phyloP scores from a whole-genome alignment of 2,329 filamentous ascomycete species.

The Plectosphaerella cucumerina region DNA sequence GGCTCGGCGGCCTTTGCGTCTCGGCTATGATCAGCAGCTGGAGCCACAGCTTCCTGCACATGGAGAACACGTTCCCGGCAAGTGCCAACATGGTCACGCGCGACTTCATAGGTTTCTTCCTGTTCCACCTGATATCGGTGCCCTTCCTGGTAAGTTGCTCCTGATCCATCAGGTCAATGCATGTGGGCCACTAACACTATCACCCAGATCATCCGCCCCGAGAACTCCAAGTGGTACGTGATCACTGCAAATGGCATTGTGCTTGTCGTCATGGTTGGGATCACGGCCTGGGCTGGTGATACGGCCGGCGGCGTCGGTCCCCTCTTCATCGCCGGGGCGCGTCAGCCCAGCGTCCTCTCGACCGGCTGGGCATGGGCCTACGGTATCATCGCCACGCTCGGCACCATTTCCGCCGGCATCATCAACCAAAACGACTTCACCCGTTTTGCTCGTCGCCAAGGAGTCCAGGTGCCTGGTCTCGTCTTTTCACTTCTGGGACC shows the following conservation, averaged over 20 bases:
- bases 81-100: constrained; percentile 32
- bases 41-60: constrained; percentile 38
- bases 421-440: constrained; percentile 24
- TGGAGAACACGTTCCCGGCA: constrained; percentile 39
- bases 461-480: constrained; percentile 18
- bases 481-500: constrained; percentile 20
- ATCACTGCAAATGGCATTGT: constrained; percentile 37
- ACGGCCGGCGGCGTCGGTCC: constrained; percentile 38
- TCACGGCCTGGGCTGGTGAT: constrained; percentile 43
- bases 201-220: constrained; percentile 35
- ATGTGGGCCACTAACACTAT: background rate
- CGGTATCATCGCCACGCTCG: constrained; percentile 23
- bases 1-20: constrained; percentile 15
- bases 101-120: constrained; percentile 43
- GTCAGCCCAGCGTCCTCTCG: constrained; percentile 12
- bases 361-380: constrained; percentile 24
- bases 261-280: constrained; percentile 39
- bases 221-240: constrained; percentile 44
- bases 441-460: constrained; percentile 17
- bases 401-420: constrained; percentile 21
- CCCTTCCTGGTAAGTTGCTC: constrained; percentile 36
- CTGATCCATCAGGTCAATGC: too few species aligned
- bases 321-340: constrained; percentile 28
- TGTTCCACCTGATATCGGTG: constrained; percentile 46
- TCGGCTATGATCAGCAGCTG: constrained; percentile 38